Conservation (phyloP, 2,329 filamentous ascomycete genomes). For the Beauveria sp. region DNA sequence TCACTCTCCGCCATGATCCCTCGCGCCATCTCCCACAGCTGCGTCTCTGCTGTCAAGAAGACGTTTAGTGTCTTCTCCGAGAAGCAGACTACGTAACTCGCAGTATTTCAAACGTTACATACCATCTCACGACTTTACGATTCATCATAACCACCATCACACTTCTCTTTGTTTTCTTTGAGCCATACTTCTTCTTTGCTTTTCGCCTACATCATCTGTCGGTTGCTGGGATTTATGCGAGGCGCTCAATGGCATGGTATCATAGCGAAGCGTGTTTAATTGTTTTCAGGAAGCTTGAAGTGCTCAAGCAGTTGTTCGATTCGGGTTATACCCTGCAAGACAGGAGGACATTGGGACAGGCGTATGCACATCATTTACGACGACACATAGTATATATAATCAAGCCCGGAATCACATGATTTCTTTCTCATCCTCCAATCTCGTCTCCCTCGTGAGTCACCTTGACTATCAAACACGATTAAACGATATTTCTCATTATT, state of each 20-base stretch:
- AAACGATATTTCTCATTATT: neutral
- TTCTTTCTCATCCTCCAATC: neutral
- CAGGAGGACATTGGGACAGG: neutral
- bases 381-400: constrained; percentile 2
- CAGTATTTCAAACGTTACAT: neutral
- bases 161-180: neutral
- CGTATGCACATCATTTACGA: neutral
- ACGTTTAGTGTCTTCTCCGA: constrained; percentile 7
- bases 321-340: neutral
- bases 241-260: neutral
- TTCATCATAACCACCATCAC: neutral
- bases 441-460: neutral
- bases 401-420: neutral
- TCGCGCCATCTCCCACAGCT: constrained; percentile 9
- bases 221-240: neutral
- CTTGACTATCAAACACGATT: neutral
- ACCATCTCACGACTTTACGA: neutral
- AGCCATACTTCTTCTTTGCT: neutral
- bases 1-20: constrained; percentile 8
- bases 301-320: constrained; percentile 1
- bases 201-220: neutral
- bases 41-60: constrained; percentile 11
- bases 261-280: constrained; percentile 6
- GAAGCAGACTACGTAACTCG: neutral
- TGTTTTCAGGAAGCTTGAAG: neutral